A percentile compares a stretch with the other conserved stretches of the same genome.
These are phyloP conservation scores for Pueraria montana DNA, from an alignment of 306 rosid species.

Conservation along the genomic window DNA sequence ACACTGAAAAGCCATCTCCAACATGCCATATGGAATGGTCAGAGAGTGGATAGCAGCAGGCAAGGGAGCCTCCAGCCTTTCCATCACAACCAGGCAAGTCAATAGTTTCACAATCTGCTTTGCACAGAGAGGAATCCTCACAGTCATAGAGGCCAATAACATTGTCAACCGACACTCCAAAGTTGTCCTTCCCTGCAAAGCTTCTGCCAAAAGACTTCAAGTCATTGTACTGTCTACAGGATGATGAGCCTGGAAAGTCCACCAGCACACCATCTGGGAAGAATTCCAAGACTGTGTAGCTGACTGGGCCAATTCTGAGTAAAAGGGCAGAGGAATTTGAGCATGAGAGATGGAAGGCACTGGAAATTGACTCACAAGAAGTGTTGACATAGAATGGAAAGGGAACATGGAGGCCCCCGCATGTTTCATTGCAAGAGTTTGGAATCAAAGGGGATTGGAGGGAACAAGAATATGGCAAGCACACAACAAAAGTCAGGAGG, in stretches of 20 bases:
- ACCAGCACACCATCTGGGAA: conserved; percentile 77
- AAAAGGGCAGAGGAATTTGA: conserved; percentile 70
- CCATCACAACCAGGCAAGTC: conserved; percentile 80
- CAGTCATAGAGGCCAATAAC: conserved; percentile 90
- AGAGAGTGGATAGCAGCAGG: conserved; percentile 89
- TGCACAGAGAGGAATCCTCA: conserved; percentile 91
- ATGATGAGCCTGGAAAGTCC: conserved; percentile 70
- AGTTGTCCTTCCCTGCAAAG: conserved; percentile 56
- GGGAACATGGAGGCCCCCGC: conserved; percentile 77
- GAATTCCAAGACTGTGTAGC: conserved; percentile 73
- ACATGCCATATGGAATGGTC: conserved; percentile 83
- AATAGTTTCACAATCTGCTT: conserved; percentile 75
- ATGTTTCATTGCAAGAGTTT: conserved; percentile 64
- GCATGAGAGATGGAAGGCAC: conserved; percentile 76
- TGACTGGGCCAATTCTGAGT: conserved; percentile 62
- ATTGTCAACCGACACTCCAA: conserved; percentile 79
- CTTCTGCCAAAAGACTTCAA: conserved; percentile 67
- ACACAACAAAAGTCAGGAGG: conserved; percentile 35
- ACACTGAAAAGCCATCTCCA: conserved; percentile 75
- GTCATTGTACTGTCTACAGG: conserved; percentile 87
- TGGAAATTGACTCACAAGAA: conserved; percentile 64
- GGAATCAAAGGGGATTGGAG: no score
- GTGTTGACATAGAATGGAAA: conserved; percentile 84
- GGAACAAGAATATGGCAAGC: conserved; percentile 58
- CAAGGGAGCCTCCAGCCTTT: conserved; percentile 62